These are phyloP conservation scores for Yamadazyma dendronema DNA, from an alignment of 1,139 yeast species.

Conservation along the genomic window DNA sequence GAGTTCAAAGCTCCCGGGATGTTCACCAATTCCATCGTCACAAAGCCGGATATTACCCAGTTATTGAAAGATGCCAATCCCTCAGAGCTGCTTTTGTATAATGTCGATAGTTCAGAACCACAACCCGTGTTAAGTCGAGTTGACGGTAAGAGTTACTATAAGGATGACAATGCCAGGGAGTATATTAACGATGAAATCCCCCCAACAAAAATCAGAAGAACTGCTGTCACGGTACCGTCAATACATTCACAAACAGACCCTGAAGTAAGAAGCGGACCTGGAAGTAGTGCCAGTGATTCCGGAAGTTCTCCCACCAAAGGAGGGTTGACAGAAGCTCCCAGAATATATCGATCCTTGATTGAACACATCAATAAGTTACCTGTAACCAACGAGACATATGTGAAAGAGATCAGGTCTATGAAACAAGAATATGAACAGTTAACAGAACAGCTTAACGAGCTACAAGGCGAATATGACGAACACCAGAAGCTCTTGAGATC, in stretches of 20 bases:
- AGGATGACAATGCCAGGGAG: slow-evolving; percentile 22
- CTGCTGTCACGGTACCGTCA: slow-evolving; percentile 27
- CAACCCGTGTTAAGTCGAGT: slow-evolving; percentile 28
- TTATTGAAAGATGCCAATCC: slow-evolving; percentile 59
- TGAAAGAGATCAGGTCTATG: slow-evolving; percentile 19
- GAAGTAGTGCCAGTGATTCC: slow-evolving; percentile 10
- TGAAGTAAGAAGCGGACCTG: background rate
- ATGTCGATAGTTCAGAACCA: slow-evolving; percentile 10
- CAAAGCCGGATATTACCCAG: slow-evolving; percentile 55
- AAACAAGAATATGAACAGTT: slow-evolving; percentile 16
- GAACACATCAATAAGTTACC: slow-evolving; percentile 21
- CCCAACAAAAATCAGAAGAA: slow-evolving; percentile 16
- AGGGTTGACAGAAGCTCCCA: slow-evolving; percentile 5
- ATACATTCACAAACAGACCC: slow-evolving; percentile 1
- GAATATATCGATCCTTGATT: slow-evolving; percentile 11
- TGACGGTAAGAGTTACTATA: slow-evolving; percentile 36
- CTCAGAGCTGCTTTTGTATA: slow-evolving; percentile 51
- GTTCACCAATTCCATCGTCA: slow-evolving; percentile 62
- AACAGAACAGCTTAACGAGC: slow-evolving; percentile 22
- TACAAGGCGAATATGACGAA: slow-evolving; percentile 26
- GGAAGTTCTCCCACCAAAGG: slow-evolving; percentile 14
- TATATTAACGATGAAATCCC: slow-evolving; percentile 21
- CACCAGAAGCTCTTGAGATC: slow-evolving; percentile 28
- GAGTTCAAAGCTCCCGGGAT: slow-evolving; percentile 55
- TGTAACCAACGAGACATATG: slow-evolving; percentile 23